Percentiles rank a stretch among this genome's conserved stretches.
These are phyloP conservation scores for Botryobasidium botryosum DNA, from an alignment of 768 basidiomycete genomes.

Conservation along the genomic window DNA sequence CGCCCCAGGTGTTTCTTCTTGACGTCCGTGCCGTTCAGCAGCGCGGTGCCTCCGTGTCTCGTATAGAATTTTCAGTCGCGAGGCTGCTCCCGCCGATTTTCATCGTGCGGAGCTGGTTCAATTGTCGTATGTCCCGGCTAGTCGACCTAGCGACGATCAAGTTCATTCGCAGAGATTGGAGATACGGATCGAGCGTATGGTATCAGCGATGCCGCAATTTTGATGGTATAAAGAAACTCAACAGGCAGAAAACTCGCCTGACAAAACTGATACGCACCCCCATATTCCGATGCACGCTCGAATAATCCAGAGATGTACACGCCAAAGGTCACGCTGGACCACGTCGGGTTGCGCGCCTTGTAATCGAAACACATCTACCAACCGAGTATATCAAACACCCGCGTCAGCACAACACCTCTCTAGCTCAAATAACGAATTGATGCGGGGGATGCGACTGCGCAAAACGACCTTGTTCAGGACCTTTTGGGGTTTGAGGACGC, in stretches of 20 bases:
- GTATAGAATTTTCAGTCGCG: conserved; percentile 78
- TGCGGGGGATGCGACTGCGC: no score
- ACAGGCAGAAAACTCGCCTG: conserved; percentile 44
- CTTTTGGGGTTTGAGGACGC: no score
- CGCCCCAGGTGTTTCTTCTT: conserved; percentile 83
- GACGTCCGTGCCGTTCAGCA: conserved; percentile 55
- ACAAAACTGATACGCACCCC: conserved; percentile 98
- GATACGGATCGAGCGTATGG: no score
- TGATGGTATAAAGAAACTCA: not conserved
- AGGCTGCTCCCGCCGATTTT: conserved; percentile 87
- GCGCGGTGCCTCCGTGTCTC: conserved; percentile 60
- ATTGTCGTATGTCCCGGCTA: conserved; percentile 89
- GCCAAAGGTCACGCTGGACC: conserved; percentile 92
- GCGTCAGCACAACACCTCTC: no score
- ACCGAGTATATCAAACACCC: no score
- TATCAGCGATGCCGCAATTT: no score
- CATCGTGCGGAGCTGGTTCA: conserved; percentile 83
- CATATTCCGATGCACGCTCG: conserved; percentile 86
- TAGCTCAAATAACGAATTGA: no score
- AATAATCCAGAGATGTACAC: conserved; percentile 95
- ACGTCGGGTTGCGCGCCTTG: conserved; percentile 87
- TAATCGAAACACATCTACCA: conserved; percentile 82
- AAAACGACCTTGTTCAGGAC: no score
- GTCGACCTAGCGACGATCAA: conserved; percentile 47
- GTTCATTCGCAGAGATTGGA: no score